phyloP scores from a whole-genome alignment of 371 early-diverging fungal species.

The Chytridiales sp. region DNA sequence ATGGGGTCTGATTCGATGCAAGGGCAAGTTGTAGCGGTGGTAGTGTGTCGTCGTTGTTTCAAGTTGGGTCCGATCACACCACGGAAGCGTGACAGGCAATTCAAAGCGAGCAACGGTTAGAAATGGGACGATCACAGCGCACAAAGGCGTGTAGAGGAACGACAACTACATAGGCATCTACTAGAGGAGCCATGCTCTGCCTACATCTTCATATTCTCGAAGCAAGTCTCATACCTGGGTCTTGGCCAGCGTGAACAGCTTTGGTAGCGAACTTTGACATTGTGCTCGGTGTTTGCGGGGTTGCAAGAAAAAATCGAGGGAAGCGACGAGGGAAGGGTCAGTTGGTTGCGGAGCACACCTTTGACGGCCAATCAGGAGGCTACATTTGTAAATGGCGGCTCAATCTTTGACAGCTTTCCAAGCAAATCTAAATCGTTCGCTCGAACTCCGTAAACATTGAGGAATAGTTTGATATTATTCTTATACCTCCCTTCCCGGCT shows the following conservation, averaged over 20 bases:
- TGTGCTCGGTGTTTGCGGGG: too few relatives aligned
- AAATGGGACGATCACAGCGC: not conserved
- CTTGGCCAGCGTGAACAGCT: conserved; percentile 91
- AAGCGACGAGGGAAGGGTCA: too few relatives aligned
- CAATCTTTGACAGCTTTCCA: too few relatives aligned
- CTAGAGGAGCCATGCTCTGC: not conserved
- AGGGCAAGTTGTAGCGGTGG: not conserved
- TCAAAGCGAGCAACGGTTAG: not conserved
- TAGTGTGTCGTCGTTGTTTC: not conserved
- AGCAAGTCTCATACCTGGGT: conserved; percentile 58
- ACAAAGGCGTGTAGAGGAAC: not conserved
- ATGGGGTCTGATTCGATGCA: conserved; percentile 43
- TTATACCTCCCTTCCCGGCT: too few relatives aligned
- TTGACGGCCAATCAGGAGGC: too few relatives aligned
- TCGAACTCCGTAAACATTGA: too few relatives aligned
- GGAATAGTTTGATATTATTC: too few relatives aligned
- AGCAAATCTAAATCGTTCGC: too few relatives aligned
- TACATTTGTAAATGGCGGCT: too few relatives aligned
- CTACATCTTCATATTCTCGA: not conserved
- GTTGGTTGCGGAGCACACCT: too few relatives aligned
- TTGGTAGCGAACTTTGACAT: conserved; percentile 85
- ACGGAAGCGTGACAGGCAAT: not conserved
- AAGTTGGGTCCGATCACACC: not conserved
- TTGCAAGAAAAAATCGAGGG: too few relatives aligned
- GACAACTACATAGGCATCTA: not conserved